Conservation (phyloP, 1,284 basidiomycete genomes). For the Pseudozyma sp. region DNA sequence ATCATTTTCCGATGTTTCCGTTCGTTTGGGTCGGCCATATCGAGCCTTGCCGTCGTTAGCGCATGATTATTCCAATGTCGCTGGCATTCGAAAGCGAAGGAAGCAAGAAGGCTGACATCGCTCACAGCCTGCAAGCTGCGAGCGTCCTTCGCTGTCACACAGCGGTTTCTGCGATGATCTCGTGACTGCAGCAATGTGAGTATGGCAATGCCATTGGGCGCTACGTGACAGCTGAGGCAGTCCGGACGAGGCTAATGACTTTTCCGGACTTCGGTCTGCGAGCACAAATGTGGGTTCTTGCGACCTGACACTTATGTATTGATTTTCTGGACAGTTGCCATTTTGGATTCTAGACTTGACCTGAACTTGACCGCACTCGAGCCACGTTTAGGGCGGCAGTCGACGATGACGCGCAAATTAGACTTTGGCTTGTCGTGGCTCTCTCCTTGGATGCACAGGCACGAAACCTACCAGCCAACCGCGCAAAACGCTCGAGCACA, state of each 20-base stretch:
- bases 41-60: neutral
- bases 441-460: neutral
- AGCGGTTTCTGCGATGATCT: neutral
- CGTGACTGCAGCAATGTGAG: neutral
- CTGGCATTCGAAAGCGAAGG: too few relatives aligned
- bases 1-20: slow-evolving; percentile 23
- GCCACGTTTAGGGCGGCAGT: neutral
- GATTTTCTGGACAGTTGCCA: too few relatives aligned
- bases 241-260: neutral
- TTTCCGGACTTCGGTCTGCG: too few relatives aligned
- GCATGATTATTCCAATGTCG: neutral
- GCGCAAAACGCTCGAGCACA: neutral
- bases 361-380: too few relatives aligned
- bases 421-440: neutral
- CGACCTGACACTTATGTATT: too few relatives aligned
- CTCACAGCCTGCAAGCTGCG: too few relatives aligned
- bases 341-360: too few relatives aligned
- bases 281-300: too few relatives aligned
- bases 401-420: slow-evolving; percentile 4
- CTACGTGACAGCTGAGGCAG: neutral
- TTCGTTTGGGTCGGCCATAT: neutral
- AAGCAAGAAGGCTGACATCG: too few relatives aligned
- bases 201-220: neutral
- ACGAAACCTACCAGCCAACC: neutral
- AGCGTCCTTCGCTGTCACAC: neutral